These are phyloP conservation scores for Boletellus ananiceps DNA, from an alignment of 768 basidiomycete genomes.

Conservation along the genomic window DNA sequence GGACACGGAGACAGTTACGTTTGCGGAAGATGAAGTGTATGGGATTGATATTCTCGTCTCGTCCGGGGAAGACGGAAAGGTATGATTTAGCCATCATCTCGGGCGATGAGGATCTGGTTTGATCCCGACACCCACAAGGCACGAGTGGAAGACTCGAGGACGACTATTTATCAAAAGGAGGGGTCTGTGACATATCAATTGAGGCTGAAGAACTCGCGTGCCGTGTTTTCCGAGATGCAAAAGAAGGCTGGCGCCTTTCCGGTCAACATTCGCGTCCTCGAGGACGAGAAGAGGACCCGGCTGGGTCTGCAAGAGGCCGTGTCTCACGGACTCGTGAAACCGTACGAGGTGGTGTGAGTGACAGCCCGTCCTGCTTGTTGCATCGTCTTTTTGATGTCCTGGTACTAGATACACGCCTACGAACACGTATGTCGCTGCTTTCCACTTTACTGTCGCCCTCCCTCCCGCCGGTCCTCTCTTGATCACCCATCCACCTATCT, in stretches of 20 bases:
- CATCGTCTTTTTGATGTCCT: not conserved
- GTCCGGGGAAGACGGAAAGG: conserved; percentile 89
- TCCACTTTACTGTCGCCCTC: conserved; percentile 96
- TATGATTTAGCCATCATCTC: conserved; percentile 24
- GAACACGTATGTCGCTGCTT: conserved; percentile 85
- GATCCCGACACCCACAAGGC: conserved; percentile 50
- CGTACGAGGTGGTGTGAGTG: conserved; percentile 89
- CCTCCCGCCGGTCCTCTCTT: conserved; percentile 84
- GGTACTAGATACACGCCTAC: conserved; percentile 67
- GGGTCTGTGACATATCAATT: conserved; percentile 85
- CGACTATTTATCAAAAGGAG: conserved; percentile 90
- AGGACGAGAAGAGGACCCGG: conserved; percentile 93
- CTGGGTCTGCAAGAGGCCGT: conserved; percentile 96
- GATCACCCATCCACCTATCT: conserved; percentile 82
- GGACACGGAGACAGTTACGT: conserved; percentile 80
- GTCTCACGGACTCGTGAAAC: conserved; percentile 88
- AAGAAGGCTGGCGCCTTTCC: conserved; percentile 98
- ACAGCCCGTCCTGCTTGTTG: not conserved
- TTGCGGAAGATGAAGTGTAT: conserved; percentile 92
- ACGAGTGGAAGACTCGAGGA: conserved; percentile 82
- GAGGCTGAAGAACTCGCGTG: conserved; percentile 96
- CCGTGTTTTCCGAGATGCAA: conserved; percentile 96
- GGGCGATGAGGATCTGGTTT: not conserved
- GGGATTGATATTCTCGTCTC: conserved; percentile 91
- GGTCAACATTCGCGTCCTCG: conserved; percentile 90